Percentiles rank a stretch among this genome's conserved stretches.
phyloP scores from a whole-genome alignment of 352 stramenopile species.

The Pythium volutum region DNA sequence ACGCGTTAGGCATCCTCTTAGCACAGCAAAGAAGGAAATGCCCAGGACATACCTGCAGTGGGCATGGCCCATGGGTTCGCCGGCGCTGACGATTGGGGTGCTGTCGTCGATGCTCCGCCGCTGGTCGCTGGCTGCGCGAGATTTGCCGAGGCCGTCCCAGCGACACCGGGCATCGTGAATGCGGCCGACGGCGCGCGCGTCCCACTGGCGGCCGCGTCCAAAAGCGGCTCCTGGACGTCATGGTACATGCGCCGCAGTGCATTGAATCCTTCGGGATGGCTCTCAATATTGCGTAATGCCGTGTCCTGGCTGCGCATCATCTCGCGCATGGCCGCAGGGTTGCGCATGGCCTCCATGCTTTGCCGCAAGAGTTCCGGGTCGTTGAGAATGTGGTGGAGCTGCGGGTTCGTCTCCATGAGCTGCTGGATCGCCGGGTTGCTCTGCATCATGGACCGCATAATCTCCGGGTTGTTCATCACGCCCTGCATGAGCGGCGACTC shows the following conservation, averaged over 20 bases:
- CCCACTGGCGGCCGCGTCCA: conserved; percentile 86
- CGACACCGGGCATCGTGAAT: conserved; percentile 85
- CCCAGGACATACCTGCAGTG: conserved; percentile 3
- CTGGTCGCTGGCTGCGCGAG: neutral
- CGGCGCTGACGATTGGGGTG: conserved; percentile 7
- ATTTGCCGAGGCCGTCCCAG: conserved; percentile 34
- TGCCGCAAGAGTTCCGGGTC: conserved; percentile 94
- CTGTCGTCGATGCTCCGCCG: conserved; percentile 20
- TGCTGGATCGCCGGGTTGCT: conserved; percentile 95
- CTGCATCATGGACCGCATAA: conserved; percentile 95
- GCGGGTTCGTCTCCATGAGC: conserved; percentile 94
- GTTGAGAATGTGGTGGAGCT: conserved; percentile 94
- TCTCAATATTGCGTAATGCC: conserved; percentile 96
- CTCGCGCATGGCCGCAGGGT: conserved; percentile 94
- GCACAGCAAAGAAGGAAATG: neutral
- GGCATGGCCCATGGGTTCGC: conserved; percentile 60
- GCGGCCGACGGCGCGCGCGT: conserved; percentile 43
- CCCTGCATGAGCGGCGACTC: conserved; percentile 90
- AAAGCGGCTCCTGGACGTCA: conserved; percentile 94
- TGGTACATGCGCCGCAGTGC: conserved; percentile 94
- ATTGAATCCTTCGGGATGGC: conserved; percentile 96
- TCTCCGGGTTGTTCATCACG: conserved; percentile 94
- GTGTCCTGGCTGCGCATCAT: conserved; percentile 98
- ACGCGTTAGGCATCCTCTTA: neutral
- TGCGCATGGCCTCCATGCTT: conserved; percentile 97